Conservation (phyloP, 1,284 basidiomycete species). For the Pseudozyma sp. region DNA sequence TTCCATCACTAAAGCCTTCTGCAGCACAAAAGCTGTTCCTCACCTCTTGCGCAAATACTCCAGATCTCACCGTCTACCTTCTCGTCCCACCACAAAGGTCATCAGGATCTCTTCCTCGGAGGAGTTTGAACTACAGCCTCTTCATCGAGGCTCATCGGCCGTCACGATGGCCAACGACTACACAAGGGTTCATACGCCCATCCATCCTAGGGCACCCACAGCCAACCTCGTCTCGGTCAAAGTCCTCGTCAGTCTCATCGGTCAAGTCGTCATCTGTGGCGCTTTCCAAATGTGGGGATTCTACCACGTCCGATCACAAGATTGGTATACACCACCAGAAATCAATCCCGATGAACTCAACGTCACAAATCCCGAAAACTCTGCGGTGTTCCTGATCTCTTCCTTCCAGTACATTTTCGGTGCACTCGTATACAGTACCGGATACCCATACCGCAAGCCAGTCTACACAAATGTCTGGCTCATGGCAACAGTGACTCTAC, state of each 20-base stretch:
- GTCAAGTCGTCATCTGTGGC: slow-evolving; percentile 89
- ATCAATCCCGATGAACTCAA: slow-evolving; percentile 81
- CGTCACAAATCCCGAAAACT: slow-evolving; percentile 93
- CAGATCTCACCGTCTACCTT: neutral
- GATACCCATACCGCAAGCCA: slow-evolving; percentile 92
- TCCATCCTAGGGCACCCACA: slow-evolving; percentile 91
- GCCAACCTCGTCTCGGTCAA: slow-evolving; percentile 96
- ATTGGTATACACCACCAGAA: slow-evolving; percentile 80
- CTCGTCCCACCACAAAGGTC: neutral
- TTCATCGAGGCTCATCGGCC: slow-evolving; percentile 16
- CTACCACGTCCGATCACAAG: slow-evolving; percentile 84
- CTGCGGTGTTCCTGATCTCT: slow-evolving; percentile 89
- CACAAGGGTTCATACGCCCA: slow-evolving; percentile 63
- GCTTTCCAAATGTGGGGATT: slow-evolving; percentile 87
- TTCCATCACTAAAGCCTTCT: too few relatives aligned
- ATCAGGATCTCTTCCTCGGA: slow-evolving; percentile 20
- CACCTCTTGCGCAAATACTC: neutral
- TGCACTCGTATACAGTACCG: slow-evolving; percentile 96
- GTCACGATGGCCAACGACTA: slow-evolving; percentile 22
- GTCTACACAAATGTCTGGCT: slow-evolving; percentile 84
- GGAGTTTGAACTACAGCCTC: slow-evolving; percentile 34
- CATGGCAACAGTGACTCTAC: slow-evolving; percentile 51
- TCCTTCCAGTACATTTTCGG: slow-evolving; percentile 99
- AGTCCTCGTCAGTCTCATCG: slow-evolving; percentile 91
- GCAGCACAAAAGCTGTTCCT: too few relatives aligned